These are phyloP conservation scores for Verticillium zaregamsianum DNA, from an alignment of 2,329 filamentous ascomycete species.

Conservation along the genomic window DNA sequence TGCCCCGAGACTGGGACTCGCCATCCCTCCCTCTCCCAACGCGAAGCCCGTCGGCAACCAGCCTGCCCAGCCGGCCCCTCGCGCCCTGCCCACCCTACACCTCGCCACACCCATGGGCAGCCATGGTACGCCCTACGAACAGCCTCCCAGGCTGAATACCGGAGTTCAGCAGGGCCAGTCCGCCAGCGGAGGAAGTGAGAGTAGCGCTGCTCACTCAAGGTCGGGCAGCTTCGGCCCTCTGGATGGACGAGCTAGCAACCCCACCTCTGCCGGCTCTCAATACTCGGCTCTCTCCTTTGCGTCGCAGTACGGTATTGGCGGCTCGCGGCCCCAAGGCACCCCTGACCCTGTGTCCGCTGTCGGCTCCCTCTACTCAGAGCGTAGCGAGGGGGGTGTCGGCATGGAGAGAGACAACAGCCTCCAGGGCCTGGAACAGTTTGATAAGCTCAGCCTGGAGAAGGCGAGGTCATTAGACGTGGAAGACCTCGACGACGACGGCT, in stretches of 20 bases:
- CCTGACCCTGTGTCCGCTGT: slow-evolving; percentile 87
- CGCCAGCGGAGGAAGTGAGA: slow-evolving; percentile 74
- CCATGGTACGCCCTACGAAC: slow-evolving; percentile 67
- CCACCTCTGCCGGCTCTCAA: slow-evolving; percentile 82
- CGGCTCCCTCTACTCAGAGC: slow-evolving; percentile 77
- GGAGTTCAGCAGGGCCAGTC: slow-evolving; percentile 57
- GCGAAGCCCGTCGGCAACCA: slow-evolving; percentile 66
- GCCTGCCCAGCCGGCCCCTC: slow-evolving; percentile 30
- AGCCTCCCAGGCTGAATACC: slow-evolving; percentile 42
- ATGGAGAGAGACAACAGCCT: slow-evolving; percentile 84
- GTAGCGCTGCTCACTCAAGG: slow-evolving; percentile 73
- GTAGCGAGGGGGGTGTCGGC: slow-evolving; percentile 66
- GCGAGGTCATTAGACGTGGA: slow-evolving; percentile 85
- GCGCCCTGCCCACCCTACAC: slow-evolving; percentile 70
- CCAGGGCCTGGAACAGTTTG: slow-evolving; percentile 72
- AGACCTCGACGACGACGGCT: slow-evolving; percentile 90
- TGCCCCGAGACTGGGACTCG: slow-evolving; percentile 76
- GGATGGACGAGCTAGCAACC: slow-evolving; percentile 73
- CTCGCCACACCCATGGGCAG: slow-evolving; percentile 87
- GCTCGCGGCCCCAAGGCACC: slow-evolving; percentile 60
- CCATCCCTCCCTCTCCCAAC: slow-evolving; percentile 84
- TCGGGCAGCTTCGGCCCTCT: slow-evolving; percentile 78
- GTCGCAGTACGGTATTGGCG: slow-evolving; percentile 64
- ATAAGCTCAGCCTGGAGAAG: slow-evolving; percentile 76
- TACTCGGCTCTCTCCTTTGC: slow-evolving; percentile 82